Evolutionary conservation across 805 yeast genomes (phyloP).

Genomic region (Saturnispora saitoi): DNA sequence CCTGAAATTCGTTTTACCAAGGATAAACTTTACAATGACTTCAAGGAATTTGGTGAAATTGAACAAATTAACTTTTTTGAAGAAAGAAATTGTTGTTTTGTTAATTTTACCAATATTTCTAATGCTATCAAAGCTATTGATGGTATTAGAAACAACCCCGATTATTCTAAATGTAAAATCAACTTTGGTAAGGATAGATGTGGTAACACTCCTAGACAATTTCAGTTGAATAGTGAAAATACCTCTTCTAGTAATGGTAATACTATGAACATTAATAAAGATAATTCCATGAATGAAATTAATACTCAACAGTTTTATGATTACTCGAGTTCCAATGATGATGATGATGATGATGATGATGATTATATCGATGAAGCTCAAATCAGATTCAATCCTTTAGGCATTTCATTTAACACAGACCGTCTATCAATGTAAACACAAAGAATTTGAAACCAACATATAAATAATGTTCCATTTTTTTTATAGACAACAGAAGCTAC

Average conservation of each 20-base stretch:
- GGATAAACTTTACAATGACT: conserved; percentile 57
- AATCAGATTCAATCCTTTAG: conserved; percentile 14
- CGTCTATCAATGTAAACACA: not conserved
- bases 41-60: conserved; percentile 81
- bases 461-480: not conserved
- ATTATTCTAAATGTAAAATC: conserved; percentile 64
- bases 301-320: conserved; percentile 19
- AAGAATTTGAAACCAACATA: not conserved
- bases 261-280: conserved; percentile 1
- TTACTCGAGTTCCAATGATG: conserved; percentile 16
- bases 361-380: conserved; percentile 13
- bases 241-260: not conserved
- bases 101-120: conserved; percentile 84
- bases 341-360: conserved; percentile 11
- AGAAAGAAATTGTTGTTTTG: conserved; percentile 82
- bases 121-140: conserved; percentile 90
- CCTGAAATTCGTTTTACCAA: conserved; percentile 24
- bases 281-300: conserved; percentile 1
- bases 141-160: conserved; percentile 70
- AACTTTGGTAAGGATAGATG: conserved; percentile 94
- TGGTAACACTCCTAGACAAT: conserved; percentile 86
- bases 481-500: not conserved
- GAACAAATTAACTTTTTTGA: conserved; percentile 87
- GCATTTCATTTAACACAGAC: conserved; percentile 10
- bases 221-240: conserved; percentile 19